phyloP scores from a whole-genome alignment of 2,329 filamentous ascomycete genomes.

The Claviceps quebecensis region DNA sequence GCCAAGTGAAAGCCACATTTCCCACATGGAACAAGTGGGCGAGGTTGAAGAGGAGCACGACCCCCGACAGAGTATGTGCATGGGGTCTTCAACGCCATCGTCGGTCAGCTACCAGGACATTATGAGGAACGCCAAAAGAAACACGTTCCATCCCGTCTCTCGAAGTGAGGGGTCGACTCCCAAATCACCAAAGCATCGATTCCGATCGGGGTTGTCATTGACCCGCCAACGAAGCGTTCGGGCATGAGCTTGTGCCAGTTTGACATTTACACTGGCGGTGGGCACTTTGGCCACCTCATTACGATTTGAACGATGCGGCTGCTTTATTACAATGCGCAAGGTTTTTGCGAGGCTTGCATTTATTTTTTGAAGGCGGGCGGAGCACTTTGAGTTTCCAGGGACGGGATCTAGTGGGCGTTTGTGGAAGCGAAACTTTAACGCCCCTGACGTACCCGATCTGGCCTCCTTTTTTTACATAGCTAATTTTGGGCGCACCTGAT shows the following conservation, averaged over 20 bases:
- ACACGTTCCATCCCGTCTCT: conserved; percentile 12
- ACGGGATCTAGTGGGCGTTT: background rate
- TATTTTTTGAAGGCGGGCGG: background rate
- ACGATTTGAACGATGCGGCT: background rate
- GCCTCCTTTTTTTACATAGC: background rate
- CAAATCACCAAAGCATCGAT: conserved; percentile 18
- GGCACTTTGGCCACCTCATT: too few relatives aligned
- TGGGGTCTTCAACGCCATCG: conserved; percentile 10
- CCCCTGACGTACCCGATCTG: background rate
- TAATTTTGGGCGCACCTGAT: background rate
- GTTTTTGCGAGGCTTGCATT: background rate
- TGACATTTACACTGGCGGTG: too few relatives aligned
- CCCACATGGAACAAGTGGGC: conserved; percentile 21
- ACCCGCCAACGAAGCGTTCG: conserved; percentile 27
- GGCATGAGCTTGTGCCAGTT: conserved; percentile 10
- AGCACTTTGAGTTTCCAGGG: background rate
- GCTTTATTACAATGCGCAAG: background rate
- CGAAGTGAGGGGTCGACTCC: conserved; percentile 12
- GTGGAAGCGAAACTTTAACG: background rate
- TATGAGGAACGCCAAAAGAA: conserved; percentile 29
- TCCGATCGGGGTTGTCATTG: conserved; percentile 22
- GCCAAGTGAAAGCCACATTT: conserved; percentile 20
- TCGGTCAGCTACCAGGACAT: conserved; percentile 36
- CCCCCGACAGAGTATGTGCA: conserved; percentile 9
- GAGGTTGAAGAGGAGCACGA: conserved; percentile 17